phyloP scores from a whole-genome alignment of 2,329 filamentous ascomycete genomes.

The Colletotrichum tamarilloi region DNA sequence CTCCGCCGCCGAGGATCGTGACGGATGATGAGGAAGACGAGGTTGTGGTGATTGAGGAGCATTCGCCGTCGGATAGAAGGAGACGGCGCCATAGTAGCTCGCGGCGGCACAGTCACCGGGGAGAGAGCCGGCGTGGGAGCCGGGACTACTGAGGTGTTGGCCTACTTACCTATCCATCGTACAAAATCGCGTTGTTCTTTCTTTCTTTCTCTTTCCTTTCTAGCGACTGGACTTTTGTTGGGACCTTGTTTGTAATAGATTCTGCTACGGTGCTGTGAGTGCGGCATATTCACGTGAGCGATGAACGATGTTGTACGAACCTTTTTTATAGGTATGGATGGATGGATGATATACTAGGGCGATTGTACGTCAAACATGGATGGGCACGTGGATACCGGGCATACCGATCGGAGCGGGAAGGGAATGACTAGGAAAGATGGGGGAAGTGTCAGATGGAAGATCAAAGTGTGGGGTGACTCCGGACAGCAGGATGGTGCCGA shows the following conservation, averaged over 20 bases:
- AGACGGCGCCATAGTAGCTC: constrained; percentile 39
- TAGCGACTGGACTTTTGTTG: neutral
- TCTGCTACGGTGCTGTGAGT: neutral
- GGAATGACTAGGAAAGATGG: neutral
- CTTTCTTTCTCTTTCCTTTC: neutral
- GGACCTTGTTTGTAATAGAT: neutral
- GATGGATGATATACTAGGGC: neutral
- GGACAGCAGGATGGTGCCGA: neutral
- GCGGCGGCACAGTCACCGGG: constrained; percentile 20
- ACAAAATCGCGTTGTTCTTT: neutral
- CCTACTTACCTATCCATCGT: neutral
- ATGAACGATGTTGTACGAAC: constrained; percentile 11
- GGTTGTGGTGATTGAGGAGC: constrained; percentile 50
- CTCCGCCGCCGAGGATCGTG: constrained; percentile 42
- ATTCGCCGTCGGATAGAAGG: constrained; percentile 44
- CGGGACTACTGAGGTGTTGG: constrained; percentile 24
- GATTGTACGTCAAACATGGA: neutral
- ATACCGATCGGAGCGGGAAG: neutral
- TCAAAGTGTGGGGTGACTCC: constrained; percentile 1
- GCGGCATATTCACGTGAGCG: neutral
- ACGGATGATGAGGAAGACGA: constrained; percentile 44
- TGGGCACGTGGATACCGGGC: neutral
- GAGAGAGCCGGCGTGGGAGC: constrained; percentile 27
- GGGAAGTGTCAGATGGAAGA: constrained; percentile 15
- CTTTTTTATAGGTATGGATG: neutral